Evolutionary conservation across 164 flowering plant genomes (phyloP), one percentile per base, ranked within the genome.

Genomic region (grape (Vitis vinifera)): DNA sequence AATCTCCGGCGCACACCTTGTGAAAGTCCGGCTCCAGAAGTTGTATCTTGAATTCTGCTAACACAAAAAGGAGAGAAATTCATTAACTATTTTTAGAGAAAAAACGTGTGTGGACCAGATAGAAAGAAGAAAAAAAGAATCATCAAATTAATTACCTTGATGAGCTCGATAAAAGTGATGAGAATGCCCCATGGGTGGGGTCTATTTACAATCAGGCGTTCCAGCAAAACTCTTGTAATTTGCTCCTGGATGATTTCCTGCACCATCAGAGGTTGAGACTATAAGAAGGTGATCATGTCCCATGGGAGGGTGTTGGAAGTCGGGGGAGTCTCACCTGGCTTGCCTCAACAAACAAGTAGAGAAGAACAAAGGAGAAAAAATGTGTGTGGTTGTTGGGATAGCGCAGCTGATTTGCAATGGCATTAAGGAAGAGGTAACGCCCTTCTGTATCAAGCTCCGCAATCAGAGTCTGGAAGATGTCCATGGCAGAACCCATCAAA

Each of bases 181-280:
- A 96, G 84, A 62, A 96, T 89, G 17, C 99, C 99, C 99, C 99
- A 96, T 0, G 99, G 99, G 80, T 96, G 99, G 55, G 98, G 99
- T 53, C 91, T 83, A 74, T 88, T 91, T 19, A 91, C 97, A 31
- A 93, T 92, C 12, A 96, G 76, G 37, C 98, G 91, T 73, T 96
- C 98, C 74, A 96, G 68, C 73, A 93, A 66, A 10, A 96, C 99
- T 78, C 99, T 85, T 12, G 99, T 92, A 55, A 96, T 93, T 73
- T 96, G 99, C 81, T 96, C 99, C 77, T 96, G 98, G 76, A 96
- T 90, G 60, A 88, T 86, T 69, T 96, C 99, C 97, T 95, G 87
- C 77, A 50, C 27, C 19, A 53, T 17, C n/a, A 76, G 7, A 31
- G 44, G 44, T 31, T 31, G 44, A 31, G 44, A 67, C 27, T 55